Base-by-base conservation (phyloP, 1,139 yeast genomes). In the Yamadazyma oceani region DNA sequence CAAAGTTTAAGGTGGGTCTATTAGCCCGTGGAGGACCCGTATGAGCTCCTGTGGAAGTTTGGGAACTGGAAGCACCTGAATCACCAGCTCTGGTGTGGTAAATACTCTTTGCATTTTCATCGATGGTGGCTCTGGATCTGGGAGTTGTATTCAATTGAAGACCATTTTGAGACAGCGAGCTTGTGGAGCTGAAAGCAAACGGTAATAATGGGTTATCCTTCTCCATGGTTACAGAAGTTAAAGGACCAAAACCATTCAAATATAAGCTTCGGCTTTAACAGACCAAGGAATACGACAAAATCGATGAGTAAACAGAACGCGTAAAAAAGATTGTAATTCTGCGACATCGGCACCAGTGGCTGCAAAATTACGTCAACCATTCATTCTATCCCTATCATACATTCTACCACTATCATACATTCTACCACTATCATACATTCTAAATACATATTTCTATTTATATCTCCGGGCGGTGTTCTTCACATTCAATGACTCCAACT, bases 141-240 rank as follows among this genome's bases (percentile, higher is more conserved):
- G 74, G 75, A 2, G 68, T 58, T 1, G 73, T 62, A 41, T 60
- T 57, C 25, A 69, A 45, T 12, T 45, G 49, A n/a, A 55, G 52
- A 15, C 60, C 65, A 21, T 51, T 50, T 36, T 47, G 43, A 2
- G 64, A 48, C 6, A 63, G 57, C 23, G 64, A 52, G 16, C 39
- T 34, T 16, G 49, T 37, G 26, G 41, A 19, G 13, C 54, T 58
- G 46, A 59, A 70, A n/a, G 76, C 75, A 58, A 70, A 71, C 5
- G 77, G 77, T 21, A 69, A 55, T 30, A 71, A 53, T 1, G 71
- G 73, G 38, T 62, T 65, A 19, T 60, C 49, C 41, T 64, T 66
- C 36, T 67, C 72, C 71, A 66, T 65, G 23, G 31, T 4, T 26
- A 12, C 17, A 13, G 17, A 26, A 5, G 13, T 10, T 9, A 5